Base-by-base conservation (phyloP, 2,329 filamentous ascomycete species). In the Thielaviopsis musarum region DNA sequence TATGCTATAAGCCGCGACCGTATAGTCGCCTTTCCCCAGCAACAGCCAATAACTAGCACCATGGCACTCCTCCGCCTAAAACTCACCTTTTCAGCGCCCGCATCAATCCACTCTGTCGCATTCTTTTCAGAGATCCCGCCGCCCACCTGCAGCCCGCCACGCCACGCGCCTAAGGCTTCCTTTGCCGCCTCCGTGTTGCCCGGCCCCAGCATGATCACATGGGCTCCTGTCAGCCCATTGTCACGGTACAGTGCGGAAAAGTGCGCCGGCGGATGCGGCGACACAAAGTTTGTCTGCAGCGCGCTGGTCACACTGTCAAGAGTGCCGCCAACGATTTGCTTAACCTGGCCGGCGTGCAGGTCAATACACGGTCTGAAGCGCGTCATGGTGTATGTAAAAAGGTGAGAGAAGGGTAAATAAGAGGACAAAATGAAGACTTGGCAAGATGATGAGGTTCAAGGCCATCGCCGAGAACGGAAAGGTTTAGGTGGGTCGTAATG, bases 321-420 rank as follows among this genome's bases (percentile, higher is more conserved):
- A 1, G 93, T 97, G 62, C 93, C 91, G 65, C 93, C 93, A 49
- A 98, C 91, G 66, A 98, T 98, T 72, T 98, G 93, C 76, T 98
- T 98, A 62, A 98, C 93, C 69, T 91, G 85, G 15, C 93, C 93
- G n/a, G 91, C 85, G 71, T 98, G 93, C 58, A 98, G 81, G 73
- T 98, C 93, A 71, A 98, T 97, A 69, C 93, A 98, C 21, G 93
- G 93, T 48, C 93, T 80, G 69, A 98, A 98, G 66, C 85, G 83
- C 2, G 93, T 97, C 93, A 98, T 95, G 28, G 21, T 57, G 17
- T 45, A 1, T 13, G 52, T 63, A 7, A 34, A 7, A 10, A 10
- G 10, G 30, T 10, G 30, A 34, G 9, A 34, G 10, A 10, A 34
- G 30, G 10, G 9, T 34, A 6, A 34, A 34, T 34, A 10, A 10